Conservation (phyloP, 2,329 filamentous ascomycete species). For the Plectosphaerella plurivora region DNA sequence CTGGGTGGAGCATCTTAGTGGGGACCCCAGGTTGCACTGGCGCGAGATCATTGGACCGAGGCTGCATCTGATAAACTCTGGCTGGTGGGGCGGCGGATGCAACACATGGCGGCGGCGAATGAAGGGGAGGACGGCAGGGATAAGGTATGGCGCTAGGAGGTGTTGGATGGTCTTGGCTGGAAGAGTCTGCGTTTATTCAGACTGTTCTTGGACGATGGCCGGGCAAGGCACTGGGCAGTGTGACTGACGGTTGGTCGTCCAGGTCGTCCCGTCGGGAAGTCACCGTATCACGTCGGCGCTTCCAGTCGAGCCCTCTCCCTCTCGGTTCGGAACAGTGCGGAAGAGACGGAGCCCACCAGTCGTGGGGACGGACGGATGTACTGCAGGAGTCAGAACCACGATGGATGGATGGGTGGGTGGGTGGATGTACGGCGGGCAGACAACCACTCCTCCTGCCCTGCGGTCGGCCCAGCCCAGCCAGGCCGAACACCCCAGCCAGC, state of each 20-base stretch:
- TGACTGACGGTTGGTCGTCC: neutral
- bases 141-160: neutral
- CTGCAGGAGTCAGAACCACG: neutral
- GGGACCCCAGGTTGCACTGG: neutral
- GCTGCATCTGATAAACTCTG: conserved; percentile 5
- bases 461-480: neutral
- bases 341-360: neutral
- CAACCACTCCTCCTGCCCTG: no score
- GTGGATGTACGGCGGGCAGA: no score
- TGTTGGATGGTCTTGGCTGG: neutral
- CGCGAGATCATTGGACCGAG: neutral
- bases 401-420: no score
- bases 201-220: neutral
- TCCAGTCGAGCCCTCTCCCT: neutral
- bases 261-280: neutral
- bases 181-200: neutral
- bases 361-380: neutral
- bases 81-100: neutral
- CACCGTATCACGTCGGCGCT: no score
- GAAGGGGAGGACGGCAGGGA: neutral
- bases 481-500: neutral
- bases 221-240: neutral
- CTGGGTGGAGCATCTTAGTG: conserved; percentile 2
- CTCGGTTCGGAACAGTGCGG: neutral
- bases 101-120: neutral